These are phyloP conservation scores for Taiozyma sp. DNA, from an alignment of 1,139 yeast genomes.

Conservation along the genomic window DNA sequence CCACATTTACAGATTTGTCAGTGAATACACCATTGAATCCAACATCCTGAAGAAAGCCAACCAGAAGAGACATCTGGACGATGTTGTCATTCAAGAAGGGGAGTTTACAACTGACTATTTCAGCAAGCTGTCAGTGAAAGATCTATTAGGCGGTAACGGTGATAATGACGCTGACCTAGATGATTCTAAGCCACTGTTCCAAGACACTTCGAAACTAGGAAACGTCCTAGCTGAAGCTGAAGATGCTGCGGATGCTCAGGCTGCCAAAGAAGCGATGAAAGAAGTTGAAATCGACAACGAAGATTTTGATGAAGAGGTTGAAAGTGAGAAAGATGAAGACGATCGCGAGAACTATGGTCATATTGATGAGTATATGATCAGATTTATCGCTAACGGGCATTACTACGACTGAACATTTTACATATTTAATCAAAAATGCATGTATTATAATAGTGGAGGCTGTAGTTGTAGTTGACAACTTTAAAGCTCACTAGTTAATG, in stretches of 20 bases:
- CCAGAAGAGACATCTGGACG: constrained; percentile 91
- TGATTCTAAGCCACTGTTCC: constrained; percentile 31
- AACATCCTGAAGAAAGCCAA: constrained; percentile 92
- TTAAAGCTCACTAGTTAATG: neutral
- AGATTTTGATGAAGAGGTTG: constrained; percentile 48
- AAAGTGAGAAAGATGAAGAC: constrained; percentile 39
- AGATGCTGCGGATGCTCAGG: constrained; percentile 92
- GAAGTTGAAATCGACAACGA: constrained; percentile 33
- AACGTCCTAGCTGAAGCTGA: constrained; percentile 86
- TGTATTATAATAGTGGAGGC: neutral
- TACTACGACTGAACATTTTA: constrained; percentile 38
- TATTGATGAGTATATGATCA: constrained; percentile 93
- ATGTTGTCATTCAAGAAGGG: constrained; percentile 96
- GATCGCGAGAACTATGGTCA: constrained; percentile 75
- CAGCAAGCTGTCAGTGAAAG: constrained; percentile 84
- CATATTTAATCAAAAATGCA: neutral
- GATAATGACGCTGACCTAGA: constrained; percentile 31
- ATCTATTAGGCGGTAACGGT: constrained; percentile 65
- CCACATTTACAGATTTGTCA: constrained; percentile 92
- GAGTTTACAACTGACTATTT: constrained; percentile 97
- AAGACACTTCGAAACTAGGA: constrained; percentile 46
- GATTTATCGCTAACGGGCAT: constrained; percentile 79
- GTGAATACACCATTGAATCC: constrained; percentile 94
- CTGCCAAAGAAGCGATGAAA: constrained; percentile 43
- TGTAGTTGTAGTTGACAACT: neutral